These are phyloP conservation scores for Ailanthus altissimus DNA, from an alignment of 345 rosid species.

Conservation along the genomic window DNA sequence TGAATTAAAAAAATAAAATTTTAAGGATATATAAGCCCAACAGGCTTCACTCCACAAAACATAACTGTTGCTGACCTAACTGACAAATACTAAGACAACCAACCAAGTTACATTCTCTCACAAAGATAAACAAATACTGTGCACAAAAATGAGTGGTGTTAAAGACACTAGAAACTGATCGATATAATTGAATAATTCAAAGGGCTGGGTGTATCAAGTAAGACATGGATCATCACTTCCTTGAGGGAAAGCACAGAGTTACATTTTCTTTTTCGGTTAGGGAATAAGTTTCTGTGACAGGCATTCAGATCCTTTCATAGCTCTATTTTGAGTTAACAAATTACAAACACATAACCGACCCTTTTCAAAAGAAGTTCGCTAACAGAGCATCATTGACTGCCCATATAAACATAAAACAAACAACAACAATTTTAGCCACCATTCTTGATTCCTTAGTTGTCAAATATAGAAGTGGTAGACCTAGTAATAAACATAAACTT, in stretches of 20 bases:
- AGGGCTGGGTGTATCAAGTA: neutral
- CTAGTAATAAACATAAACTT: neutral
- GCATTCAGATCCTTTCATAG: neutral
- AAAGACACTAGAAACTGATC: neutral
- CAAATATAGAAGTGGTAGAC: neutral
- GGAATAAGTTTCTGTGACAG: neutral
- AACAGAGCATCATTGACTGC: neutral
- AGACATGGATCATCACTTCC: neutral
- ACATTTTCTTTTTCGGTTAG: neutral
- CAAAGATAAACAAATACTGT: neutral
- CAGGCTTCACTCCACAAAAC: neutral
- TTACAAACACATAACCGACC: neutral
- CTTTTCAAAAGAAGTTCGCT: neutral
- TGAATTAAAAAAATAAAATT: neutral
- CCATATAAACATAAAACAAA: neutral
- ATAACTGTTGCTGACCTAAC: neutral
- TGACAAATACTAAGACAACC: neutral
- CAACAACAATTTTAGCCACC: neutral
- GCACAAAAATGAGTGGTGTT: neutral
- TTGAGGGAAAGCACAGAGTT: neutral
- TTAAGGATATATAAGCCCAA: neutral
- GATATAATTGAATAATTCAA: neutral
- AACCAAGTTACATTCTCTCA: neutral
- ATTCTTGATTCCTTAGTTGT: neutral
- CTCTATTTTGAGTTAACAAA: neutral